Percentiles rank a stretch among this genome's conserved stretches.
Evolutionary conservation across 139 green algal species (phyloP).

Genomic region (Dunaliella primolecta): DNA sequence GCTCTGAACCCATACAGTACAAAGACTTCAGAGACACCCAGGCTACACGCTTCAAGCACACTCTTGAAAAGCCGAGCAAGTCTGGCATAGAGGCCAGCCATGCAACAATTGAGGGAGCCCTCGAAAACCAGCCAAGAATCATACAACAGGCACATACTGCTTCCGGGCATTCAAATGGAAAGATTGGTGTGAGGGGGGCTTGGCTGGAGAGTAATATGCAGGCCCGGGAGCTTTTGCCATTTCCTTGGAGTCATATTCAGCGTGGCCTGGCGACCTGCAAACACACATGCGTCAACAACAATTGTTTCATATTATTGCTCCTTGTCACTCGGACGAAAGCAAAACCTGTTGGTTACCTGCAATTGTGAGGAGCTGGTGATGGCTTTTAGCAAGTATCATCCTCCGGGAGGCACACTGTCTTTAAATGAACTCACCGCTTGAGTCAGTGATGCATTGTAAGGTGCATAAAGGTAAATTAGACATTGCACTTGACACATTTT

Average conservation of each 20-base stretch:
- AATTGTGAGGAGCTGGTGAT: background rate
- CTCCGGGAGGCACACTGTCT: background rate
- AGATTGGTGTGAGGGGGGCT: background rate
- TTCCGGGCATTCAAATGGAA: constrained; percentile 6
- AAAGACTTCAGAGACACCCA: too few species aligned
- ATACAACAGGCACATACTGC: background rate
- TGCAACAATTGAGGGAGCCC: too few species aligned
- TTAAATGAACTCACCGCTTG: background rate
- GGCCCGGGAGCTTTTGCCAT: background rate
- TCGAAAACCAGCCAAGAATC: too few species aligned
- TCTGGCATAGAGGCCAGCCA: too few species aligned
- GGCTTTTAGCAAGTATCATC: background rate
- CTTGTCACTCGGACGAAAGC: too few species aligned
- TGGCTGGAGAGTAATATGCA: background rate
- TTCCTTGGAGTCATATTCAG: background rate
- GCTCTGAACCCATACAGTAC: too few species aligned
- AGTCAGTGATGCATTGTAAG: background rate
- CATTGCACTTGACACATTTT: background rate
- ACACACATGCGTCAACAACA: background rate
- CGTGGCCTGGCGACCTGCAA: background rate
- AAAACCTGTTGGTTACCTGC: too few species aligned
- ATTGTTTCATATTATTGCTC: background rate
- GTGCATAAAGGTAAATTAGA: background rate
- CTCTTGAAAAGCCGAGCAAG: too few species aligned
- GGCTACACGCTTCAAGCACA: too few species aligned